Percentiles rank a stretch among this genome's conserved stretches.
Evolutionary conservation across 306 rosid genomes (phyloP).

Genomic region (Crataegus laevigata): DNA sequence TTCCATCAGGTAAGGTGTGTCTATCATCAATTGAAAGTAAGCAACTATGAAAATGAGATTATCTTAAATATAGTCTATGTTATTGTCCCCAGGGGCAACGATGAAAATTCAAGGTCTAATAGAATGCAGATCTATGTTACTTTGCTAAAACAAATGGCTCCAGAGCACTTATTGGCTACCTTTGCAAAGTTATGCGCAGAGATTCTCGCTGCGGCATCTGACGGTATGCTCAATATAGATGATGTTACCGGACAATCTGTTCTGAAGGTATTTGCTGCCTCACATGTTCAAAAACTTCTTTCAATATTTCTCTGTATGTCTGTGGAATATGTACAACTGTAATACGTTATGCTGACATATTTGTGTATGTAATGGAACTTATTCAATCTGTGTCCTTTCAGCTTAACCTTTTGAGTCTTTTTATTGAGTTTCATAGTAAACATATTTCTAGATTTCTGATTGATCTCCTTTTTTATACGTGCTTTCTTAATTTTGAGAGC

Average conservation of each 20-base stretch:
- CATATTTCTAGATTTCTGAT: background rate
- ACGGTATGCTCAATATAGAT: constrained; percentile 68
- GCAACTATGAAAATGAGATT: constrained; percentile 5
- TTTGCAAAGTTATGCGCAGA: constrained; percentile 90
- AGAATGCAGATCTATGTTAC: constrained; percentile 86
- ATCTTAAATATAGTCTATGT: constrained; percentile 3
- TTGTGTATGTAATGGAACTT: background rate
- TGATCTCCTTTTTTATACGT: background rate
- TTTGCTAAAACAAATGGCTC: constrained; percentile 89
- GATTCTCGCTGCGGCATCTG: constrained; percentile 89
- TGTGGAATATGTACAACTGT: background rate
- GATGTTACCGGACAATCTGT: constrained; percentile 71
- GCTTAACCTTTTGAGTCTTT: background rate
- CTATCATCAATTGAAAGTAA: constrained; percentile 8
- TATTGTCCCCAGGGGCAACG: constrained; percentile 57
- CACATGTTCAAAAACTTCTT: background rate
- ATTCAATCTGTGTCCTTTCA: background rate
- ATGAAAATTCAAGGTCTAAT: constrained; percentile 66
- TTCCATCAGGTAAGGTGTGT: constrained; percentile 60
- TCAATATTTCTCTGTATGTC: background rate
- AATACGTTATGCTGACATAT: background rate
- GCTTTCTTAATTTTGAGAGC: background rate
- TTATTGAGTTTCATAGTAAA: background rate
- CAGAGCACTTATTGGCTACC: constrained; percentile 88
- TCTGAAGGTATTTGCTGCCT: constrained; percentile 52